Conservation (phyloP, 2,329 filamentous ascomycete species). For the Aureobasidium leucospermi region DNA sequence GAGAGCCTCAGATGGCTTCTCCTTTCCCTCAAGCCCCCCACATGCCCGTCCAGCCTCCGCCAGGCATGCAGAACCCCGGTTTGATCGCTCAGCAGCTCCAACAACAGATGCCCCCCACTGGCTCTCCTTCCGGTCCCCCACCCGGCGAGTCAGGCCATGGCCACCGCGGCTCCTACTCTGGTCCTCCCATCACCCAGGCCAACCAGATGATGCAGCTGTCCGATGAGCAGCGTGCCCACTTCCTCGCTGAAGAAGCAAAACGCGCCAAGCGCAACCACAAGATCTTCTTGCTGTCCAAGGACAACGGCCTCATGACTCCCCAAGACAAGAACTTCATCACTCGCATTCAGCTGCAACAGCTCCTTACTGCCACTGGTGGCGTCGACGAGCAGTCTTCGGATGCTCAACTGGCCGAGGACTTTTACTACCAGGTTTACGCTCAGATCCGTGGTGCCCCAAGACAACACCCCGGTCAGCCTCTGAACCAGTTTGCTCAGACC, state of each 20-base stretch:
- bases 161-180: constrained; percentile 43
- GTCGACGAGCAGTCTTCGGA: constrained; percentile 73
- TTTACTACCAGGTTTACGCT: constrained; percentile 96
- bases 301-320: constrained; percentile 96
- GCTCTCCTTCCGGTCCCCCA: constrained; percentile 3
- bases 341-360: constrained; percentile 90
- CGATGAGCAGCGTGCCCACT: constrained; percentile 75
- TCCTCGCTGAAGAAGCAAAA: constrained; percentile 85
- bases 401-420: constrained; percentile 79
- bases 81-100: constrained; percentile 23
- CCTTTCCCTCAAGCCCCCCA: constrained; percentile 18
- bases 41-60: constrained; percentile 26
- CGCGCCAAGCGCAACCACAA: constrained; percentile 97
- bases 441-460: constrained; percentile 86
- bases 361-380: constrained; percentile 86
- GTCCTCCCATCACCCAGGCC: constrained; percentile 56
- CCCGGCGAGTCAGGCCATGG: constrained; percentile 22
- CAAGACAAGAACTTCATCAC: constrained; percentile 99
- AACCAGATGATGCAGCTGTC: constrained; percentile 69
- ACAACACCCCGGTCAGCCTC: constrained; percentile 84
- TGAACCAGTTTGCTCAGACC: constrained; percentile 95
- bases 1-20: constrained; percentile 40
- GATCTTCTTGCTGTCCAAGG: constrained; percentile 85
- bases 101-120: constrained; percentile 9
- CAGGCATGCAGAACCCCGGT: constrained; percentile 20